A percentile compares a stretch with the other conserved stretches of the same genome.
Evolutionary conservation across 2,329 filamentous ascomycete species (phyloP).

Genomic region (Xylariaceae sp.): DNA sequence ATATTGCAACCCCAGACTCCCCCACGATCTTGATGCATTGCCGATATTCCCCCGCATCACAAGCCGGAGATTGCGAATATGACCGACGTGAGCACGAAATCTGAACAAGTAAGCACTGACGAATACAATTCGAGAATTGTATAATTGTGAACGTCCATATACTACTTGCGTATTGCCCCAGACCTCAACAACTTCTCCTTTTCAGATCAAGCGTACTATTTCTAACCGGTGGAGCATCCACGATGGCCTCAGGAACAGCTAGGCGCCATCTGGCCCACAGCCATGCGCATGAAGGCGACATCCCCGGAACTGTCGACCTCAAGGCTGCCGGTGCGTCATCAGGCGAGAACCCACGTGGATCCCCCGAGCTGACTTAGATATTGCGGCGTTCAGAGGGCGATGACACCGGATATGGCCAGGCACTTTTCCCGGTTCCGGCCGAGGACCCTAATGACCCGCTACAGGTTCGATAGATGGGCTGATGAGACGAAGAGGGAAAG

Average conservation of each 20-base stretch:
- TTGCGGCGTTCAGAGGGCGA: conserved; percentile 30
- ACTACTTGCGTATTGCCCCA: not conserved
- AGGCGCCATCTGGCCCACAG: conserved; percentile 32
- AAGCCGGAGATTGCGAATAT: not conserved
- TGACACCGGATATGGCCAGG: conserved; percentile 34
- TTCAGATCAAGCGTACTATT: not conserved
- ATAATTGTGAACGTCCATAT: not conserved
- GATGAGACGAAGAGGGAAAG: no score
- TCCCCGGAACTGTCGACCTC: conserved; percentile 35
- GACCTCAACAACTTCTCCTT: not conserved
- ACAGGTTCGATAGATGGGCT: conserved; percentile 21
- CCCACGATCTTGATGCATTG: not conserved
- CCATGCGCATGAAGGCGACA: conserved; percentile 34
- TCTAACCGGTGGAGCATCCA: not conserved
- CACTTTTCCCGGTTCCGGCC: conserved; percentile 34
- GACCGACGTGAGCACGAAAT: not conserved
- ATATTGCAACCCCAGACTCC: not conserved
- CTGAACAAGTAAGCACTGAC: not conserved
- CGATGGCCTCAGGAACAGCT: conserved; percentile 20
- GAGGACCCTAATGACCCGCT: conserved; percentile 36
- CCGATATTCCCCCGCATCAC: not conserved
- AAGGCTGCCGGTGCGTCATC: conserved; percentile 29
- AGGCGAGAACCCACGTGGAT: not conserved
- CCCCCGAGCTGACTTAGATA: not conserved
- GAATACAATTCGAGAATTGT: not conserved